Evolutionary conservation across 169 alveolate genomes (phyloP), one percentile per base, ranked within the genome.

Genomic region (Plasmodium adleri): DNA sequence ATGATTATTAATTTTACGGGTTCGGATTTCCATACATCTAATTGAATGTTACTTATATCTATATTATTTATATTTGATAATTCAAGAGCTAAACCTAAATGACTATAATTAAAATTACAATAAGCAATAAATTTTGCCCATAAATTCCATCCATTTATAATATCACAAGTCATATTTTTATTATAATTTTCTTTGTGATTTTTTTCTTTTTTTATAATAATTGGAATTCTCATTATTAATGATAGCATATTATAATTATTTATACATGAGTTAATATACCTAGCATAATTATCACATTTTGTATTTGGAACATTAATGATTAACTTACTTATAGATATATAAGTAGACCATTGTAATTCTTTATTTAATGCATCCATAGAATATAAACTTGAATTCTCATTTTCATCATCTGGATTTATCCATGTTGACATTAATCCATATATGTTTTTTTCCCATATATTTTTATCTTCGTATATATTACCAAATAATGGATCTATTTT

Each of bases 21-120:
- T 32, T 86, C 92, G 7, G 92, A 70, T 72, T 72, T 86, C 92
- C 92, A 86, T 49, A 86, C 45, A 58, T 86, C 92, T 71, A 86
- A 62, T 32, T 86, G 58, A 10, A 86, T 70, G 6, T 54, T 26
- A 62, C 62, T 39, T 12, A 86, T 60, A 10, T 86, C 76, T 7
- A 72, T 54, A 60, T 86, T 49, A 45, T 70, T 72, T 71, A 62
- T 9, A 56, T 86, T 86, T 6, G 63, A 68, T 8, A 86, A 49
- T 86, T 86, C 92, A 15, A 86, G 43, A 1, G 64, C 92, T 59
- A 72, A 86, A 13, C 52, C 60, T 64, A 86, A 26, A 62, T 86
- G 58, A 9, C 88, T 17, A 43, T 71, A 59, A 39, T 86, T 66
- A 54, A 59, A 64, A 39, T 86, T 72, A 39, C 86, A 71, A 68